Evolutionary conservation across 768 basidiomycete genomes (phyloP), one percentile per base, ranked within the genome.

Genomic region (Mycena maculata): DNA sequence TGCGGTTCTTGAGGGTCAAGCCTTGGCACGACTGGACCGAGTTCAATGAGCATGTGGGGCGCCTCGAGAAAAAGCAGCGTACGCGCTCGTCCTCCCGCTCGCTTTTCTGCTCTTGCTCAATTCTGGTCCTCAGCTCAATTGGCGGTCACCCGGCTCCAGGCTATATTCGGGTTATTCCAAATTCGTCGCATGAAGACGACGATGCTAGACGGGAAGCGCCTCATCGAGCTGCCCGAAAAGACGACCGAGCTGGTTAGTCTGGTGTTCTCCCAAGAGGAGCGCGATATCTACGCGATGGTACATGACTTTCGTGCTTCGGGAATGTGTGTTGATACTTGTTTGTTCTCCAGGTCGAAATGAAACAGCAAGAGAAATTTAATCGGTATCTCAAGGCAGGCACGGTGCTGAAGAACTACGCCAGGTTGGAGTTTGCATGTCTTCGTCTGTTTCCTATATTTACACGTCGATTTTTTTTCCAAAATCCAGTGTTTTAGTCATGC

Each of bases 171-270:
- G 15, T 75, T 82, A 0, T 87, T 86, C 73, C 77, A 89, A 50
- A 76, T 92, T 27, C 82, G 92, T 13, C 84, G 92, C 47, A 88
- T 86, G 79, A 91, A 91, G 71, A 83, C 88, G 54, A 85, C 87
- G 0, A 78, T 78, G 72, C 78, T 94, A 12, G 89, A 92, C 71
- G 92, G 92, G 10, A 87, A 88, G 74, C 84, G 81, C 23, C 78
- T 93, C n/a, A 86, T 92, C 45, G 85, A 89, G 62, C 80, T 93
- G 31, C 90, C 90, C 6, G 73, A 78, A 16, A 91, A 90, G 77
- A 80, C 79, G 2, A 76, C 89, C 9, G 76, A 82, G 1, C 77
- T 91, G 2, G 75, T 83, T 33, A 83, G 81, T 65, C 80, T 91
- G 6, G 81, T 86, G 45, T 92, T 93, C 72, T 79, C 85, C 0